Base-by-base conservation (phyloP, 345 rosid species). In the Eucalyptus polybractea region DNA sequence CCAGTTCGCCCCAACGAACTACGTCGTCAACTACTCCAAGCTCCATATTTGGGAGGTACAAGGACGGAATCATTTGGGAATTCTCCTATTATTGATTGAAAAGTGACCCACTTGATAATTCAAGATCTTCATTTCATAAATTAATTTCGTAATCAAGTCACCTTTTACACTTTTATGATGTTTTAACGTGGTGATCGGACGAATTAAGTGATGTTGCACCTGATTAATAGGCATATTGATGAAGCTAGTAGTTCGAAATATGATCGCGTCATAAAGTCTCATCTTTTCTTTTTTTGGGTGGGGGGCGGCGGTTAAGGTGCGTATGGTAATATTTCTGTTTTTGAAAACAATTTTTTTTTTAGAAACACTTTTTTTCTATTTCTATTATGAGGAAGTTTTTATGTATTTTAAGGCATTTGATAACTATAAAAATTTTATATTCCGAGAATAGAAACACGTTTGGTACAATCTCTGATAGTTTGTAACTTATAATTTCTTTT, bases 281-380 rank as follows among this genome's bases (percentile, higher is more conserved):
- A 3, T 58, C 65, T 58, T 58, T 25, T 56, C 5, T 24, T 56
- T 50, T 50, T 51, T 51, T n/a, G 9, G 4, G 56, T 7, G 24
- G 15, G 31, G n/a, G 2, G 5, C 1, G 2, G 10, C 0, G 2
- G 1, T 0, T 53, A 19, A 19, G 5, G 10, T 53, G 5, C 1
- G 9, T 19, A 53, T 53, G 0, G 1, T 19, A 53, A 53, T 1
- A 1, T 53, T 53, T 53, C 0, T 1, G 1, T 53, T 53, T 0
- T 0, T 1, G 5, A 0, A 0, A 51, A 16, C 0, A 51, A 0
- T 6, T 16, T 17, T 6, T 15, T 51, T 2, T 47, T n/a, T n/a
- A n/a, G n/a, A n/a, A 51, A 51, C 54, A 51, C 1, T 6, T 51
- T 51, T n/a, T 51, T 51, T 51, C 4, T 51, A 17, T 51, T 51